Conservation (phyloP, 2,329 filamentous ascomycete species). For the Penicillium sp. region DNA sequence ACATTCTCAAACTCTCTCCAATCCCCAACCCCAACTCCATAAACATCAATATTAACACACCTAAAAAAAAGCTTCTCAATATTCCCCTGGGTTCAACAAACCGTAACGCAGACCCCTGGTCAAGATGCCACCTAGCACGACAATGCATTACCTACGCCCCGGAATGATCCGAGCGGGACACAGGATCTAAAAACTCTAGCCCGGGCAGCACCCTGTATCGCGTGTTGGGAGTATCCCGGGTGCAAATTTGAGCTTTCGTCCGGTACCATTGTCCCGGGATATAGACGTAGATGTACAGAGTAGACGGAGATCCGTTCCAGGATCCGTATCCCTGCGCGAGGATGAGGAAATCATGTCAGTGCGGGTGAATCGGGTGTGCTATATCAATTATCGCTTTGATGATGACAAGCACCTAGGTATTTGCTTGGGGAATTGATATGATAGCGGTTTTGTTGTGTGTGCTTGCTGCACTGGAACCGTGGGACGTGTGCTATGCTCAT, state of each 20-base stretch:
- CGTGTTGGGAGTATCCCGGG: not conserved
- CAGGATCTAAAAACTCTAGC: constrained; percentile 2
- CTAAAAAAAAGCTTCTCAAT: not conserved
- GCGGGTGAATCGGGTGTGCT: constrained; percentile 12
- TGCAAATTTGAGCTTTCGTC: too few species aligned
- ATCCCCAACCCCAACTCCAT: not conserved
- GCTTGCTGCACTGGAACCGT: not conserved
- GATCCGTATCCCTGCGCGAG: not conserved
- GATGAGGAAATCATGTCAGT: constrained; percentile 12
- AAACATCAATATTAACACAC: not conserved
- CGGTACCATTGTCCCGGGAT: not conserved
- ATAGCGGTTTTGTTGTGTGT: not conserved
- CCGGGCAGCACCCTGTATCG: constrained; percentile 6
- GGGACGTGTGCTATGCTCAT: not conserved
- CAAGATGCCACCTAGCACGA: constrained; percentile 16
- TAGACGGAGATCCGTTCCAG: not conserved
- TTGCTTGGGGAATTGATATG: not conserved
- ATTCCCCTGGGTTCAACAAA: constrained; percentile 9
- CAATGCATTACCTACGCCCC: constrained; percentile 18
- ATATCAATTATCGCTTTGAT: constrained; percentile 7
- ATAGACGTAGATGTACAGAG: too few species aligned
- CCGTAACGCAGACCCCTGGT: constrained; percentile 12
- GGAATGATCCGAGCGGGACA: constrained; percentile 13
- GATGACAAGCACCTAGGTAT: constrained; percentile 2
- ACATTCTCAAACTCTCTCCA: not conserved